A percentile compares a stretch with the other conserved stretches of the same genome.
Evolutionary conservation across 306 rosid species (phyloP).

Genomic region (Dalbergia cochinchinensis): DNA sequence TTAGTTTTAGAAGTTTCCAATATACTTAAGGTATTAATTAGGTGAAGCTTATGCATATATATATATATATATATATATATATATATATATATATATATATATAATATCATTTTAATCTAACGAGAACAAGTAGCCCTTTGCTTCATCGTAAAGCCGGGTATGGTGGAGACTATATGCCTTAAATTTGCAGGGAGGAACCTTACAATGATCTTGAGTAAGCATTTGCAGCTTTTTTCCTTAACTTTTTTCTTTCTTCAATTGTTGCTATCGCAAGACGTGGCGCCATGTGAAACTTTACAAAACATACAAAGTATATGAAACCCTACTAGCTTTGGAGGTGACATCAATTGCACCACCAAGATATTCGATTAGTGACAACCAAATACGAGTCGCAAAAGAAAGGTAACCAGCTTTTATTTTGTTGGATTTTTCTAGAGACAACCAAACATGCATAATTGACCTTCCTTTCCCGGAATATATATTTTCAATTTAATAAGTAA

Average conservation of each 20-base stretch:
- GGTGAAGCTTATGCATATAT: no score
- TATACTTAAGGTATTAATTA: no score
- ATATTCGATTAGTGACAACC: slow-evolving; percentile 32
- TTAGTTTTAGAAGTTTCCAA: no score
- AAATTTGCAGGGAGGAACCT: not conserved
- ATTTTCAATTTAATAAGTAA: not conserved
- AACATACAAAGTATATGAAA: not conserved
- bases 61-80: no score
- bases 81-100: no score
- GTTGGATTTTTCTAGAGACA: not conserved
- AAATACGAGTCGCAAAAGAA: not conserved
- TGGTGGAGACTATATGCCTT: not conserved
- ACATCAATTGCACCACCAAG: slow-evolving; percentile 8
- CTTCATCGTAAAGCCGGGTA: not conserved
- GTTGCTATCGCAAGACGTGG: not conserved
- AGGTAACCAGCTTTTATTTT: slow-evolving; percentile 16
- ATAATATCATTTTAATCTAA: no score
- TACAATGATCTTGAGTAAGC: not conserved
- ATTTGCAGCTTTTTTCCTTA: not conserved
- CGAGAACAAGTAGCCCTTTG: not conserved
- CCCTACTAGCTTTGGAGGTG: not conserved
- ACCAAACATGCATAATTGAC: not conserved
- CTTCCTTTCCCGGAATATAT: not conserved
- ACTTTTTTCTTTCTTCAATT: not conserved
- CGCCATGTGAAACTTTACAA: not conserved